Conservation (phyloP, 1,139 yeast genomes). For the Debaryomyces sp. region DNA sequence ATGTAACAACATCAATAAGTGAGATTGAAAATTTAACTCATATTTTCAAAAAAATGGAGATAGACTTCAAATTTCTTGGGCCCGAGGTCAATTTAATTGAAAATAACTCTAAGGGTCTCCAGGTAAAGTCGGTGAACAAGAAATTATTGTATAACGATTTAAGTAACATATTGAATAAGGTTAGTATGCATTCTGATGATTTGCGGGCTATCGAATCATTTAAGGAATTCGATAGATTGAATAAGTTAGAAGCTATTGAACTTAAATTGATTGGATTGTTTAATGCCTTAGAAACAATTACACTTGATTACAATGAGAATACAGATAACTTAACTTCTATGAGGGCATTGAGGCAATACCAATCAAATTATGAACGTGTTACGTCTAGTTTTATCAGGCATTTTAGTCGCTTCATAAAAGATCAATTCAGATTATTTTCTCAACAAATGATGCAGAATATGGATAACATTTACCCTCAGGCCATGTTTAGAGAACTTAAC, state of each 20-base stretch:
- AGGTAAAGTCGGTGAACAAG: conserved; percentile 81
- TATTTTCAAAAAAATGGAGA: conserved; percentile 47
- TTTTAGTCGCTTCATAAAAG: conserved; percentile 48
- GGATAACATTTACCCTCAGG: conserved; percentile 26
- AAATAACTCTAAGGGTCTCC: conserved; percentile 77
- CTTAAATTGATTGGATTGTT: conserved; percentile 58
- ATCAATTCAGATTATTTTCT: conserved; percentile 42
- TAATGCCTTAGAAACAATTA: conserved; percentile 64
- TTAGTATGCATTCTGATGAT: conserved; percentile 62
- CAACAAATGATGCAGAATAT: conserved; percentile 29
- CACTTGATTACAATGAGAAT: conserved; percentile 42
- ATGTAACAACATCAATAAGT: conserved; percentile 45
- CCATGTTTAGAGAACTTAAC: conserved; percentile 38
- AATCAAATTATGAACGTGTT: conserved; percentile 60
- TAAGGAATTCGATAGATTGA: conserved; percentile 50
- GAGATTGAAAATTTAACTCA: conserved; percentile 70
- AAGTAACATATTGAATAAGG: conserved; percentile 66
- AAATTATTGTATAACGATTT: conserved; percentile 72
- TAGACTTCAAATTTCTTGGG: conserved; percentile 48
- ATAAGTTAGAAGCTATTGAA: conserved; percentile 56
- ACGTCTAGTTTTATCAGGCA: conserved; percentile 54
- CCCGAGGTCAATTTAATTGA: conserved; percentile 75
- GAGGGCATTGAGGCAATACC: conserved; percentile 74
- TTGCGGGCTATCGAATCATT: conserved; percentile 51
- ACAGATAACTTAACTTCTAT: conserved; percentile 59